Percentiles rank a stretch among this genome's conserved stretches.
phyloP scores from a whole-genome alignment of 495 filamentous ascomycete genomes.

The Aspergillus steynii region DNA sequence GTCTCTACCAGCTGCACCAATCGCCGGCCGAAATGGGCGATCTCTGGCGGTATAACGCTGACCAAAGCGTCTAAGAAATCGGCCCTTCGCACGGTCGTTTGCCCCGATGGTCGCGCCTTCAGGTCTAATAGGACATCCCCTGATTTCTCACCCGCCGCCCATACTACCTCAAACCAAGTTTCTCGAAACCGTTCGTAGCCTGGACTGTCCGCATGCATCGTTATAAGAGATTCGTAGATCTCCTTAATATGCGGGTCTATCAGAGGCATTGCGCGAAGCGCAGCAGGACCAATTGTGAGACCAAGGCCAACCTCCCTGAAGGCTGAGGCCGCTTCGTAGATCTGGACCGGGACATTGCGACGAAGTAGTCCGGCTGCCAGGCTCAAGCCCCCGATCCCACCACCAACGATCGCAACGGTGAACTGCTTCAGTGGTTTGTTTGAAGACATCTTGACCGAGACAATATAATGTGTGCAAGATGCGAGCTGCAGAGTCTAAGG shows the following conservation, averaged over 20 bases:
- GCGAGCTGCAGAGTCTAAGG: no score
- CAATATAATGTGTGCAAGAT: no score
- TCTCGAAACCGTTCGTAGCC: conserved; percentile 13
- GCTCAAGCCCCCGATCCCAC: conserved; percentile 29
- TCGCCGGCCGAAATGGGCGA: conserved; percentile 33
- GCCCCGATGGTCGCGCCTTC: conserved; percentile 27
- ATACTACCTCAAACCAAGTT: conserved; percentile 14
- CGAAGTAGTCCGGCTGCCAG: conserved; percentile 31
- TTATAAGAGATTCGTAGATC: conserved; percentile 29
- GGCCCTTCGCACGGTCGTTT: conserved; percentile 49
- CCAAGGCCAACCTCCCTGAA: conserved; percentile 46
- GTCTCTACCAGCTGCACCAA: conserved; percentile 23
- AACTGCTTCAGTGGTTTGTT: background rate
- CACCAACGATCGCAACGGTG: conserved; percentile 24
- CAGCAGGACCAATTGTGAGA: conserved; percentile 24
- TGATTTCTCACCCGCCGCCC: conserved; percentile 3
- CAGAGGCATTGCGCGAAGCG: conserved; percentile 20
- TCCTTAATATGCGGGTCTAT: conserved; percentile 25
- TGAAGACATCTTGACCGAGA: background rate
- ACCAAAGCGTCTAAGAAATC: conserved; percentile 60
- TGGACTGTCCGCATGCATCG: conserved; percentile 27
- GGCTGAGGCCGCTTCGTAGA: conserved; percentile 50
- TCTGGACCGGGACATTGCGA: conserved; percentile 34
- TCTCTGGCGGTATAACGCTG: conserved; percentile 48
- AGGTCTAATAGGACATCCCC: conserved; percentile 29